Conservation (phyloP, 768 basidiomycete genomes). For the Termitomyces sp. region DNA sequence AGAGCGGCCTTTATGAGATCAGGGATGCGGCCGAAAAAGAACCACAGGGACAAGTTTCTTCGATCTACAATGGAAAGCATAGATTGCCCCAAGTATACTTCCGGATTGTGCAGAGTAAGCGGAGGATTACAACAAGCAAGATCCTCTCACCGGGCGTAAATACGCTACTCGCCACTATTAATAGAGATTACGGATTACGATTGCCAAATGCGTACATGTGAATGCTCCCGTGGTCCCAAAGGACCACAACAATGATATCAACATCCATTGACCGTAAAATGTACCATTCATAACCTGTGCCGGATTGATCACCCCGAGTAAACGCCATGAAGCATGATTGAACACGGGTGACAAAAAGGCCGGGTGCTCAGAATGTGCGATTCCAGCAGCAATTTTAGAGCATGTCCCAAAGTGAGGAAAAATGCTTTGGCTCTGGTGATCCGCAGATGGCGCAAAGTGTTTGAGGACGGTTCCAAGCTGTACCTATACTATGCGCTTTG, state of each 20-base stretch:
- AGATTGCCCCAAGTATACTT: slow-evolving; percentile 27
- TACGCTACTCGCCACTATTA: slow-evolving; percentile 37
- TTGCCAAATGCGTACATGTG: not conserved
- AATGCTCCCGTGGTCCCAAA: slow-evolving; percentile 44
- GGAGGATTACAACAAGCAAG: not conserved
- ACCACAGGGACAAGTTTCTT: not conserved
- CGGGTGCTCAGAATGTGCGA: slow-evolving; percentile 35
- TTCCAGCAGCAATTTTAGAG: slow-evolving; percentile 38
- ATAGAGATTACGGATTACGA: not conserved
- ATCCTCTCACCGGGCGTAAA: slow-evolving; percentile 32
- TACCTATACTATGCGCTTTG: slow-evolving; percentile 6
- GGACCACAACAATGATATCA: slow-evolving; percentile 46
- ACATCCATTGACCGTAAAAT: slow-evolving; percentile 44
- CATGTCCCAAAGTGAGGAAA: slow-evolving; percentile 38
- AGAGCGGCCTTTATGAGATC: slow-evolving; percentile 26
- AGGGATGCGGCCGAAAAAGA: not conserved
- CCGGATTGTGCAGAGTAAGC: slow-evolving; percentile 20
- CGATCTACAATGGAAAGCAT: slow-evolving; percentile 25
- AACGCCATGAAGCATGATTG: slow-evolving; percentile 16
- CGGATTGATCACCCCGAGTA: not conserved
- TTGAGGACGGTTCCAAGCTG: slow-evolving; percentile 21
- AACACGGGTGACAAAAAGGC: slow-evolving; percentile 35
- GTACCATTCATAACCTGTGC: slow-evolving; percentile 34
- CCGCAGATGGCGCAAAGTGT: slow-evolving; percentile 23
- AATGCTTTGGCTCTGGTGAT: slow-evolving; percentile 27